Base-by-base conservation (phyloP, 2,329 filamentous ascomycete genomes). In the Colletotrichum tabaci region DNA sequence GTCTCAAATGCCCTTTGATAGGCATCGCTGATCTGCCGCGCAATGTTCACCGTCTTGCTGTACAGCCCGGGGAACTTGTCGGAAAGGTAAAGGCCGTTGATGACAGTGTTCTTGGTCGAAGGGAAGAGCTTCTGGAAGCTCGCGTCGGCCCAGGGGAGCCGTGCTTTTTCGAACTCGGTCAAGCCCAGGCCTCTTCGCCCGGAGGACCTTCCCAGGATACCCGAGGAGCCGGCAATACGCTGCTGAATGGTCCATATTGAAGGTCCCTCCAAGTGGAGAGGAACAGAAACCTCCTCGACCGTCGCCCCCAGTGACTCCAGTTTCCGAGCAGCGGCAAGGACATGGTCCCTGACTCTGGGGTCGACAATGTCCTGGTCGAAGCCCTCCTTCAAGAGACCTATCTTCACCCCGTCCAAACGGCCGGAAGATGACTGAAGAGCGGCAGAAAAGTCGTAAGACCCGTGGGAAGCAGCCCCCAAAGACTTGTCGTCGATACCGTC, bases 21-120 rank as follows among this genome's bases (percentile, higher is more conserved):
- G 1, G 82, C 82, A 42, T 86, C 85, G n/a, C 82, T 79, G 12
- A 88, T 80, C 67, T 84, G 80, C 5, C 84, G 81, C 0, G 82
- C 82, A 1, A 87, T 79, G 74, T 88, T 88, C n/a, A 84, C 81
- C 0, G 85, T 81, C 74, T 87, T 87, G n/a, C 81, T 82, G 50
- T 87, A 84, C 0, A 88, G 76, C 1, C 81, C 78, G 0, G 85
- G 87, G 67, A 87, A 86, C 2, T 78, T 76, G 12, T 84, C 77
- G 46, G 79, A 74, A 0, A 87, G 80, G 61, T 88, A 88, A 0
- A 85, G 74, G 0, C 86, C 87, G 60, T 88, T 87, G 58, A 88
- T 83, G 57, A 87, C 84, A 4, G 87, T 87, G 73, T 89, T 89
- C 72, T 88, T 88, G 0, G 87, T 88, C 0, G 85, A 84, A 16